These are phyloP conservation scores for Pterula multifida DNA, from an alignment of 1,284 basidiomycete genomes.

Conservation along the genomic window DNA sequence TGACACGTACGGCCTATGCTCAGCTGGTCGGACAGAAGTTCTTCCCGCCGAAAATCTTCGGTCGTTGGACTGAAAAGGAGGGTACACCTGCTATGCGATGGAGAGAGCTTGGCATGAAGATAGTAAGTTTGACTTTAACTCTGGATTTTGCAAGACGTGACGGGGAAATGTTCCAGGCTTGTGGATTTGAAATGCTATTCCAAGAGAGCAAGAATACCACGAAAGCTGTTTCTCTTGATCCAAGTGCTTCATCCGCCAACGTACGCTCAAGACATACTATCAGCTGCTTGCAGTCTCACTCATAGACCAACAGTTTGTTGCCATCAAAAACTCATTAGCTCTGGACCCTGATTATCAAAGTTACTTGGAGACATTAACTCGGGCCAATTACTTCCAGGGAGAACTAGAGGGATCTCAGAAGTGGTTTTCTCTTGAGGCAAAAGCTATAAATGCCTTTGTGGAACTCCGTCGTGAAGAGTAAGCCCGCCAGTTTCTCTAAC, in stretches of 20 bases:
- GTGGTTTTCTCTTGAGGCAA: slow-evolving; percentile 64
- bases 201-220: slow-evolving; percentile 56
- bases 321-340: slow-evolving; percentile 52
- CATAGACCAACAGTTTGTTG: slow-evolving; percentile 31
- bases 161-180: slow-evolving; percentile 54
- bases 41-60: slow-evolving; percentile 84
- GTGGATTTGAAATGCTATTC: slow-evolving; percentile 92
- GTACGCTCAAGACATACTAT: slow-evolving; percentile 32
- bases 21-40: slow-evolving; percentile 87
- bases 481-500: slow-evolving; percentile 21
- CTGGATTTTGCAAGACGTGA: too few relatives aligned
- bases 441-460: slow-evolving; percentile 60
- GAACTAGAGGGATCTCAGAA: slow-evolving; percentile 65
- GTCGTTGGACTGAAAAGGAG: slow-evolving; percentile 56
- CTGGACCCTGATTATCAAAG: slow-evolving; percentile 51
- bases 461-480: slow-evolving; percentile 56
- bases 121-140: slow-evolving; percentile 32
- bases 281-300: neutral
- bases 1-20: slow-evolving; percentile 88
- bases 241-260: slow-evolving; percentile 22
- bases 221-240: slow-evolving; percentile 18
- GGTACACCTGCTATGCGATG: slow-evolving; percentile 56
- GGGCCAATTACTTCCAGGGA: slow-evolving; percentile 62
- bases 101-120: slow-evolving; percentile 84
- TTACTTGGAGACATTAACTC: slow-evolving; percentile 56